A percentile compares a stretch with the other conserved stretches of the same genome.
Conservation (phyloP, 2,329 filamentous ascomycete species). For the Nemania sp. region DNA sequence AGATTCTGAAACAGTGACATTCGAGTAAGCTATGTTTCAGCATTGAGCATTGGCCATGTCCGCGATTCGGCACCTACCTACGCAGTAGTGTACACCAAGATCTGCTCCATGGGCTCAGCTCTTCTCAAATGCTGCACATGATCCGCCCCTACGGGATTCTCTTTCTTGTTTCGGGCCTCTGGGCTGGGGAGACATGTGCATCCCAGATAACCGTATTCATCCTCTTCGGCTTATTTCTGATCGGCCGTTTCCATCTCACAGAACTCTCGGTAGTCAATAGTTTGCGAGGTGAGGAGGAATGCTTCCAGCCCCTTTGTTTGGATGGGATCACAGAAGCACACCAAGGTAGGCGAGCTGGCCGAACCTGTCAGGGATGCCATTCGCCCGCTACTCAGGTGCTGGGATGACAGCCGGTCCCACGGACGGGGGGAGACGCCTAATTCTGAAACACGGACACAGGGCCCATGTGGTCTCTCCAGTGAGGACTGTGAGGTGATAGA, state of each 20-base stretch:
- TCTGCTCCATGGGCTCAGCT: conserved; percentile 21
- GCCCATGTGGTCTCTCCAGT: too few relatives aligned
- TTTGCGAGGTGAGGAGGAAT: too few relatives aligned
- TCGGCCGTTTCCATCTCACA: too few relatives aligned
- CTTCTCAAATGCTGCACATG: conserved; percentile 18
- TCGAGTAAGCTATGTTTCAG: conserved; percentile 34
- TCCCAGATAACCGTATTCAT: conserved; percentile 10
- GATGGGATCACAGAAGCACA: too few relatives aligned
- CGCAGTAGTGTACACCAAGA: too few relatives aligned
- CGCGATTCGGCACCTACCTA: conserved; percentile 4
- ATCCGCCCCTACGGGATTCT: conserved; percentile 14
- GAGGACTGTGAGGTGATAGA: too few relatives aligned
- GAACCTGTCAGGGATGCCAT: conserved; percentile 19
- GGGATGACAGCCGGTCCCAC: conserved; percentile 30
- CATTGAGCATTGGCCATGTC: conserved; percentile 29
- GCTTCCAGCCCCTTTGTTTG: too few relatives aligned
- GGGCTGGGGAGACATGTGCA: conserved; percentile 2
- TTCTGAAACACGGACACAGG: conserved; percentile 30
- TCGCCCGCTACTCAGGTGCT: conserved; percentile 16
- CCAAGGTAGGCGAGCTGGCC: conserved; percentile 5
- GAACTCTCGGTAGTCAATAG: too few relatives aligned
- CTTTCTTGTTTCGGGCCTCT: conserved; percentile 11
- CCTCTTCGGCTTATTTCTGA: not conserved
- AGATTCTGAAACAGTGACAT: conserved; percentile 37
- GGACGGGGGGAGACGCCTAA: conserved; percentile 30